Percentiles rank a stretch among this genome's conserved stretches.
phyloP scores from a whole-genome alignment of 2,329 filamentous ascomycete genomes.

The Penicillium hordei region DNA sequence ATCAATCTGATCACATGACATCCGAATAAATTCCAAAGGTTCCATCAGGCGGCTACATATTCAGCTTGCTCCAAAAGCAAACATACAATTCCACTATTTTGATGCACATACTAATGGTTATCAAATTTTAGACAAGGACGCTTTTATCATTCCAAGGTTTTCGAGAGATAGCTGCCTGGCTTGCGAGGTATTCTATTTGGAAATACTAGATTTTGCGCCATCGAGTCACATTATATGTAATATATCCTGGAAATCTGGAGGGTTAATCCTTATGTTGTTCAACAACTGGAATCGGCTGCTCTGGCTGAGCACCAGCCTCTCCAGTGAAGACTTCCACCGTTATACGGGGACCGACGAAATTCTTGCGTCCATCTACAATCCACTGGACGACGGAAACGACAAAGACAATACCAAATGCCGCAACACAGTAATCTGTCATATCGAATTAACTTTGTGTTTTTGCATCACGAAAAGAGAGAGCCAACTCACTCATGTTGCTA shows the following conservation, averaged over 20 bases:
- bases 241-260: background rate
- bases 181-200: background rate
- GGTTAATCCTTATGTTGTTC: constrained; percentile 17
- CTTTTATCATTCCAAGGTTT: background rate
- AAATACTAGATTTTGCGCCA: background rate
- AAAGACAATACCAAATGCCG: constrained; percentile 59
- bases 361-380: constrained; percentile 61
- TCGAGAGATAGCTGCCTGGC: background rate
- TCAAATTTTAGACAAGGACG: background rate
- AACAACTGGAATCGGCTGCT: constrained; percentile 20
- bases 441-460: constrained; percentile 3
- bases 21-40: no score
- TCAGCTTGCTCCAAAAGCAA: background rate
- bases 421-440: constrained; percentile 45
- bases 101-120: no score
- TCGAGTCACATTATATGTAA: background rate
- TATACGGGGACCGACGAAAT: constrained; percentile 56
- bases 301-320: constrained; percentile 18
- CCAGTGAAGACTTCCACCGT: constrained; percentile 41
- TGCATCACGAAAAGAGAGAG: background rate
- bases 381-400: constrained; percentile 59
- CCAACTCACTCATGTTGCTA: constrained; percentile 65
- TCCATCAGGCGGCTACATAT: no score
- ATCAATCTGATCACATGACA: constrained; percentile 8
- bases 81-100: background rate